phyloP scores from a whole-genome alignment of 225 moss, liverwort and hornwort genomes.

The Marchantia polymorpha region DNA sequence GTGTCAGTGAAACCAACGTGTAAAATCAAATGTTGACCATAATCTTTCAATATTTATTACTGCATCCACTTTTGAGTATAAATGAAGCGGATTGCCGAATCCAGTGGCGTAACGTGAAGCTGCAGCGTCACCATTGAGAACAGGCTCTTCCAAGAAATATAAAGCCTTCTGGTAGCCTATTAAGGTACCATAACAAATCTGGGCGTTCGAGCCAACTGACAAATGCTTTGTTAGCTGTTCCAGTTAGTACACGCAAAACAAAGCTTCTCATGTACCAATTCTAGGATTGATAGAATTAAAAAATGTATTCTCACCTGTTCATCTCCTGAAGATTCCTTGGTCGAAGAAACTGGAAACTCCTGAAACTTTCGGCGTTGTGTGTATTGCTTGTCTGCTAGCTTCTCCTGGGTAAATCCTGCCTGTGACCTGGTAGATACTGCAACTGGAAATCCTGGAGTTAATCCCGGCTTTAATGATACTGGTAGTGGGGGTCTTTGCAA shows the following conservation, averaged over 20 bases:
- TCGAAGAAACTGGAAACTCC: constrained; percentile 61
- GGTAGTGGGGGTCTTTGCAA: constrained; percentile 79
- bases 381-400: constrained; percentile 44
- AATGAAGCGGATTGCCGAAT: background rate
- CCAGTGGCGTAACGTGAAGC: constrained; percentile 13
- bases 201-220: background rate
- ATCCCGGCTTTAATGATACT: constrained; percentile 63
- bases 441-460: constrained; percentile 25
- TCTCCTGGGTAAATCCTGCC: constrained; percentile 42
- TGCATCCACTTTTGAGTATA: background rate
- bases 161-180: background rate
- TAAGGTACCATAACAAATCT: background rate
- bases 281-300: background rate
- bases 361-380: constrained; percentile 82
- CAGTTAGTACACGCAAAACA: background rate
- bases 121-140: constrained; percentile 14
- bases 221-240: background rate
- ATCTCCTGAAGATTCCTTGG: constrained; percentile 55
- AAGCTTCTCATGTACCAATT: background rate
- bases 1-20: constrained; percentile 55
- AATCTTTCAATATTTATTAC: constrained; percentile 4
- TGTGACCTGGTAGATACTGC: constrained; percentile 42
- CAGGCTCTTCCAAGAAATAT: background rate
- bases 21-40: background rate
- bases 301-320: constrained; percentile 48